Percentiles rank a stretch among this genome's conserved stretches.
Conservation (phyloP, 805 yeast species). For the Ogataea ramenticola region DNA sequence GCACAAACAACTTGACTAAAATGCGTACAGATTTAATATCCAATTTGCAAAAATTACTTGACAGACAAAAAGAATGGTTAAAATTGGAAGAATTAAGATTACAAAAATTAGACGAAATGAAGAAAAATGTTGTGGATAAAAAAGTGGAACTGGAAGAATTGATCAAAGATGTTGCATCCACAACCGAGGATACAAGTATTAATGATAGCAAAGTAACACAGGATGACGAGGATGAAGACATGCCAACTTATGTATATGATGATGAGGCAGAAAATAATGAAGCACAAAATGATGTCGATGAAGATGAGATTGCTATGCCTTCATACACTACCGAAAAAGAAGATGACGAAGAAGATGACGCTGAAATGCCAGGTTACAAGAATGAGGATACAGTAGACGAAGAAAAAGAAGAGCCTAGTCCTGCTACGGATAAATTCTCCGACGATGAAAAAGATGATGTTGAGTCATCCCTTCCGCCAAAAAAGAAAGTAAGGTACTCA, state of each 20-base stretch:
- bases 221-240: constrained; percentile 13
- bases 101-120: constrained; percentile 12
- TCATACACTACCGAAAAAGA: not conserved
- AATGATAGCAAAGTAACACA: constrained; percentile 3
- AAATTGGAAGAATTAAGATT: constrained; percentile 17
- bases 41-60: constrained; percentile 20
- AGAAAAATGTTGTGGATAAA: constrained; percentile 9
- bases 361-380: not conserved
- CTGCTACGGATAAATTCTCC: not conserved
- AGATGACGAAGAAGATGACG: constrained; percentile 11
- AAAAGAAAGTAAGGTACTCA: not conserved
- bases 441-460: constrained; percentile 5
- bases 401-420: constrained; percentile 3
- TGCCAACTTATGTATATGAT: constrained; percentile 7
- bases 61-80: constrained; percentile 24
- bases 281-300: constrained; percentile 5
- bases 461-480: not conserved
- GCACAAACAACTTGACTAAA: constrained; percentile 8
- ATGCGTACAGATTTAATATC: constrained; percentile 16
- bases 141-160: constrained; percentile 20
- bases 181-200: not conserved
- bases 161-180: constrained; percentile 6
- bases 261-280: constrained; percentile 9
- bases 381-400: constrained; percentile 3
- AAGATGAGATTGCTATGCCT: constrained; percentile 1